A percentile compares a stretch with the other conserved stretches of the same genome.
Conservation (phyloP, 2,329 filamentous ascomycete genomes). For the Sordariomycetes sp. region DNA sequence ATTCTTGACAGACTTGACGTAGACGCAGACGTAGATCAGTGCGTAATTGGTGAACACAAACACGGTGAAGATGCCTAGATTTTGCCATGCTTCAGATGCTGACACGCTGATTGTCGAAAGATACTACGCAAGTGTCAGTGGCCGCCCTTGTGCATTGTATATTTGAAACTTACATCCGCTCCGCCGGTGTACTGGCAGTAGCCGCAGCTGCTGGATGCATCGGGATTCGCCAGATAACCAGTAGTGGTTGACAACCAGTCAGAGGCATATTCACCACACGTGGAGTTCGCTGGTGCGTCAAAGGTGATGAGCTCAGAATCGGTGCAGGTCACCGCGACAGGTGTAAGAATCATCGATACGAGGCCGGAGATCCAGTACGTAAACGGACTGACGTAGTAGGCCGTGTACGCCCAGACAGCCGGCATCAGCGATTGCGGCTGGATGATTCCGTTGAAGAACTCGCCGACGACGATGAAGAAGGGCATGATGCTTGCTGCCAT, state of each 20-base stretch:
- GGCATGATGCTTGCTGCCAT: slow-evolving; percentile 8
- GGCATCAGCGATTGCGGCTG: slow-evolving; percentile 35
- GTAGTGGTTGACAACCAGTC: slow-evolving; percentile 21
- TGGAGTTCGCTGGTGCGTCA: slow-evolving; percentile 47
- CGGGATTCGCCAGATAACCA: slow-evolving; percentile 7
- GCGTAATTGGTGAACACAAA: slow-evolving; percentile 4
- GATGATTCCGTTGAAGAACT: slow-evolving; percentile 57
- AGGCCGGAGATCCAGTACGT: slow-evolving; percentile 61
- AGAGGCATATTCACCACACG: slow-evolving; percentile 44
- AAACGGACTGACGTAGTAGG: slow-evolving; percentile 58
- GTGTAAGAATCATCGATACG: slow-evolving; percentile 54
- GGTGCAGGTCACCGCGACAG: slow-evolving; percentile 49
- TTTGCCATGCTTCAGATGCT: slow-evolving; percentile 2
- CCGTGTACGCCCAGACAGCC: slow-evolving; percentile 63
- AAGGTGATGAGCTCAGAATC: slow-evolving; percentile 46
- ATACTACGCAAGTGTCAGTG: slow-evolving; percentile 1
- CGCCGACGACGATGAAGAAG: slow-evolving; percentile 66
- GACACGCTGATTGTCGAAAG: slow-evolving; percentile 1
- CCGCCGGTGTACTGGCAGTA: slow-evolving; percentile 6
- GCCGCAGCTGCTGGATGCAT: slow-evolving; percentile 3
- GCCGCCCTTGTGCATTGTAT: no score
- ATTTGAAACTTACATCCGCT: slow-evolving; percentile 4
- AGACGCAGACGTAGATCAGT: slow-evolving; percentile 5
- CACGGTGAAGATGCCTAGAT: slow-evolving; percentile 2
- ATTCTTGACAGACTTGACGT: slow-evolving; percentile 6